Base-by-base conservation (phyloP, 2,329 filamentous ascomycete genomes). In the Ascochyta pisi region DNA sequence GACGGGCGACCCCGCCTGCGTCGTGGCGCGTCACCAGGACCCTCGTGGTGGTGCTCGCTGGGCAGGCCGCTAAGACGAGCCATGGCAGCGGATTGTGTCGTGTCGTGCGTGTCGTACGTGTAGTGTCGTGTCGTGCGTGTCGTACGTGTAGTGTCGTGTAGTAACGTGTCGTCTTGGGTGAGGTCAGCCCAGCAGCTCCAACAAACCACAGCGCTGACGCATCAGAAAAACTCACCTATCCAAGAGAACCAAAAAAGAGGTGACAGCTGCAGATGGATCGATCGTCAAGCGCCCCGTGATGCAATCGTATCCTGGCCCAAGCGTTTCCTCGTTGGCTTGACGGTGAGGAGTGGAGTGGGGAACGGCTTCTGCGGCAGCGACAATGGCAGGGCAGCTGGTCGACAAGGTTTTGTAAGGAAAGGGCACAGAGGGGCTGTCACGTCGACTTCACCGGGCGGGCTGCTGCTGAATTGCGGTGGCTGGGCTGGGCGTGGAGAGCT, bases 11-110 rank as follows among this genome's bases (percentile, higher is more conserved):
- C 65, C 50, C 66, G 66, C 49, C 68, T 67, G 53, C 71, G 71
- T 43, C 69, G 69, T 8, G 70, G 65, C 38, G 69, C 65, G 51
- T 74, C 71, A 9, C 69, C 72, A 22, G 72, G 71, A 26, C 71
- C 72, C 44, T 70, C 64, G 54, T 69, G 66, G 54, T 74, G 73
- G 63, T 73, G 72, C 62, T 74, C 71, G 33, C 71, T 72, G 40
- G 70, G 67, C 8, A 73, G 66, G 47, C 71, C 69, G 56, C 66
- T 70, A 42, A 73, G 63, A 40, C 70, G 70, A 57, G 71, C 73
- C 71, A 75, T 75, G 58, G 46, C 57, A 43, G 60, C 50, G 56
- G 31, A 37, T 13, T 23, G 44, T 38, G 12, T 13, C 29, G 29
- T 31, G 29, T 31, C 8, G 27, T 29, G 24, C 24, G 27, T 29